Conservation (phyloP, 2,329 filamentous ascomycete genomes). For the Xylariaceae sp. region DNA sequence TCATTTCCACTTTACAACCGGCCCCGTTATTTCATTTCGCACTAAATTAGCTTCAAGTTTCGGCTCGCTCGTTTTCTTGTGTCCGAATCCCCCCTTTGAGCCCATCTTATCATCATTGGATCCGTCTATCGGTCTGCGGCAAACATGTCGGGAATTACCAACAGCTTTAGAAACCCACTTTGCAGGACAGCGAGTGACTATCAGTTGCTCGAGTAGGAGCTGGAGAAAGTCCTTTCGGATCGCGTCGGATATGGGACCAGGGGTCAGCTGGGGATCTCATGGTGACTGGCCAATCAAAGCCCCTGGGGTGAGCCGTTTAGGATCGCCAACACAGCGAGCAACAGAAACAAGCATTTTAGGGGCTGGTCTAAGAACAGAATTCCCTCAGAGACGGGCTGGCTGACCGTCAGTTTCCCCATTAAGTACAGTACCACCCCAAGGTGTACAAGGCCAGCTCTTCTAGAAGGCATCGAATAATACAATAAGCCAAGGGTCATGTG, state of each 20-base stretch:
- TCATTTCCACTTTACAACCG: too few species aligned
- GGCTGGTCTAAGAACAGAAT: conserved; percentile 17
- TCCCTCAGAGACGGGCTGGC: conserved; percentile 19
- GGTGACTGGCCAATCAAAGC: conserved; percentile 6
- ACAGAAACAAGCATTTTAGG: conserved; percentile 25
- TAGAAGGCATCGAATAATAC: conserved; percentile 18
- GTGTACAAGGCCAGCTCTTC: conserved; percentile 17
- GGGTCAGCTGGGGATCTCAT: conserved; percentile 9
- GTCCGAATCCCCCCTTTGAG: not conserved
- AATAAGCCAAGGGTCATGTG: not conserved
- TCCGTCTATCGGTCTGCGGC: too few species aligned
- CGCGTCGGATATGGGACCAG: conserved; percentile 11
- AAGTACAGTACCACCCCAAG: not conserved
- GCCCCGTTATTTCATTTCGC: too few species aligned
- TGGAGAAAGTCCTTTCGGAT: conserved; percentile 5
- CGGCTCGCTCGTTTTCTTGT: not conserved
- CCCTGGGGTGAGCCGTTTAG: conserved; percentile 8
- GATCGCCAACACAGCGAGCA: conserved; percentile 12
- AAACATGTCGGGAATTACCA: conserved; percentile 6
- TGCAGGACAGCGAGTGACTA: not conserved
- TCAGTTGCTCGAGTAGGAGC: not conserved
- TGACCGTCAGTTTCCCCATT: not conserved
- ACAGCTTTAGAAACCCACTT: not conserved
- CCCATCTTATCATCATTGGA: conserved; percentile 7
- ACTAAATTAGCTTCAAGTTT: conserved; percentile 1